phyloP scores from a whole-genome alignment of 225 moss, liverwort and hornwort species.

The Antitrichia curtipendula region DNA sequence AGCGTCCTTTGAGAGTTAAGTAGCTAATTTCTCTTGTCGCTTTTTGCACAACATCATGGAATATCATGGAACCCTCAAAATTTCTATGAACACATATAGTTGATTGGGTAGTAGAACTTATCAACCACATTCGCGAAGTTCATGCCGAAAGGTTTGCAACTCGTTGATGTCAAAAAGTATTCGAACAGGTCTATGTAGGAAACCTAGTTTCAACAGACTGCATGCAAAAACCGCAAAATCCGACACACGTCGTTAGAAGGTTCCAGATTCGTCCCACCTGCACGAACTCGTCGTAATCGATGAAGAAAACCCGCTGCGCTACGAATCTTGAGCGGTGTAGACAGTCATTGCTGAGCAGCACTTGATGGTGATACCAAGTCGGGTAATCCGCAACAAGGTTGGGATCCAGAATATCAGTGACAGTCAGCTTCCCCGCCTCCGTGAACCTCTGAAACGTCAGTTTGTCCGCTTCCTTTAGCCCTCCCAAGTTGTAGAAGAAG shows the following conservation, averaged over 20 bases:
- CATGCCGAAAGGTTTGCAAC: neutral
- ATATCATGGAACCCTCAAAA: neutral
- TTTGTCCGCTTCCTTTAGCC: neutral
- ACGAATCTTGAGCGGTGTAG: constrained; percentile 48
- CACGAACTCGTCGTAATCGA: constrained; percentile 68
- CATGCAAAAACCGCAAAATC: neutral
- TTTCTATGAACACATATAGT: neutral
- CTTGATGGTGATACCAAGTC: constrained; percentile 55
- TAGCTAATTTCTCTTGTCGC: neutral
- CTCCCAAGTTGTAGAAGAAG: constrained; percentile 58
- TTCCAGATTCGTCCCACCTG: neutral
- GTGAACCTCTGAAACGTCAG: neutral
- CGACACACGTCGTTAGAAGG: neutral
- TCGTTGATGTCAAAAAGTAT: no score
- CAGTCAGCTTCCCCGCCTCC: constrained; percentile 40
- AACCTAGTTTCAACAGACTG: neutral
- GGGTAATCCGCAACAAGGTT: constrained; percentile 22
- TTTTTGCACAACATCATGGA: neutral
- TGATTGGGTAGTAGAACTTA: neutral
- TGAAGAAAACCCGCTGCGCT: constrained; percentile 45
- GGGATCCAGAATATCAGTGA: constrained; percentile 21
- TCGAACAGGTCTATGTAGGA: neutral
- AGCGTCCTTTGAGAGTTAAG: neutral
- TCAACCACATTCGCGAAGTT: neutral
- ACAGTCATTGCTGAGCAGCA: constrained; percentile 80